These are phyloP conservation scores for Gamsiella multidivaricata DNA, from an alignment of 192 early-diverging fungal genomes.

Conservation along the genomic window DNA sequence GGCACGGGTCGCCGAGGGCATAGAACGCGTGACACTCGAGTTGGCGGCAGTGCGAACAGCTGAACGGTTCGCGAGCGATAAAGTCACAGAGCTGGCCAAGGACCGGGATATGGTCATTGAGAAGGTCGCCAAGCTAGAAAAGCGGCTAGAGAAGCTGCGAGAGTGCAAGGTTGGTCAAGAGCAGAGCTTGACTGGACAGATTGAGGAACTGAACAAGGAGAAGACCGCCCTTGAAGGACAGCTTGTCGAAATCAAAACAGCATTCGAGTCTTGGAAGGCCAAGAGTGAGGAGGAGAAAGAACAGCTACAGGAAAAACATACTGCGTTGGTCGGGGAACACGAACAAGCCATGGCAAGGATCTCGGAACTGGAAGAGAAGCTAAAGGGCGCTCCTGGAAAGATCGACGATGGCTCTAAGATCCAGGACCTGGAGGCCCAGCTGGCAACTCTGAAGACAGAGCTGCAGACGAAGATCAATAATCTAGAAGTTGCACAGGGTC, in stretches of 20 bases:
- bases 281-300: neutral
- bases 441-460: constrained; percentile 9
- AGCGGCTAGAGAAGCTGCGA: constrained; percentile 21
- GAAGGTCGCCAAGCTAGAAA: constrained; percentile 35
- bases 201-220: constrained; percentile 21
- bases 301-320: neutral
- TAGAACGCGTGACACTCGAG: constrained; percentile 37
- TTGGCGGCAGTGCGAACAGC: constrained; percentile 38
- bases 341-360: neutral
- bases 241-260: neutral
- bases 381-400: neutral
- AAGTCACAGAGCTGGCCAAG: constrained; percentile 45
- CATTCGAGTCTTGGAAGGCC: neutral
- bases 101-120: constrained; percentile 33
- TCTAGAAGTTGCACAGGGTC: constrained; percentile 17
- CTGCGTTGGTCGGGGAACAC: neutral
- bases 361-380: constrained; percentile 3
- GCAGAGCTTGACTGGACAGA: constrained; percentile 30
- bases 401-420: neutral
- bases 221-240: constrained; percentile 10
- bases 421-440: constrained; percentile 7
- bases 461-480: constrained; percentile 22
- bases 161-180: constrained; percentile 45
- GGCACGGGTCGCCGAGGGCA: constrained; percentile 33
- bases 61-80: constrained; percentile 37